Conservation (phyloP, 192 early-diverging fungal genomes). For the Helicostylum pulchrum region DNA sequence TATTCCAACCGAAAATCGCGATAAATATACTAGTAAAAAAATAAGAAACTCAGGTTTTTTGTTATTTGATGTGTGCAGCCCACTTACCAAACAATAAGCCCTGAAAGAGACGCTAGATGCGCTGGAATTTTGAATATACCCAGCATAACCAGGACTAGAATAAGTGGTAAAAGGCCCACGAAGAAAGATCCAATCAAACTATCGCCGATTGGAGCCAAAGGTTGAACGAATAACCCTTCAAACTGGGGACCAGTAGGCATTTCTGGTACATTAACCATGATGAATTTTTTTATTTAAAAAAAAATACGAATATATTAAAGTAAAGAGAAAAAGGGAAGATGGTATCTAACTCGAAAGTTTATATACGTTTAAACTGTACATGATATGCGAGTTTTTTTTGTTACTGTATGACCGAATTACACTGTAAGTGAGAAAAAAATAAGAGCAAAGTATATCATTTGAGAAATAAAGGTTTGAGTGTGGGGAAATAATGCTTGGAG, state of each 20-base stretch:
- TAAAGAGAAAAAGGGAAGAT: too few relatives aligned
- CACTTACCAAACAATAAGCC: constrained; percentile 33
- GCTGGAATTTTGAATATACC: constrained; percentile 33
- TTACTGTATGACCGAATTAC: too few relatives aligned
- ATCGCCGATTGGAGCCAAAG: constrained; percentile 31
- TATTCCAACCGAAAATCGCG: constrained; percentile 39
- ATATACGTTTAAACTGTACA: too few relatives aligned
- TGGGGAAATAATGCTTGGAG: too few relatives aligned
- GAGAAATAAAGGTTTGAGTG: too few relatives aligned
- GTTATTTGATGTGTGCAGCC: background rate
- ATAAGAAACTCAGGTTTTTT: background rate
- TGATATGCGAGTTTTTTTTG: too few relatives aligned
- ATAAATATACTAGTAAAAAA: constrained; percentile 34
- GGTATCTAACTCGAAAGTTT: too few relatives aligned
- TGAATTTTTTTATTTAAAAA: too few relatives aligned
- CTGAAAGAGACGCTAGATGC: constrained; percentile 23
- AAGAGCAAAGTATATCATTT: too few relatives aligned
- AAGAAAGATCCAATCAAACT: constrained; percentile 38
- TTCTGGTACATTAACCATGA: constrained; percentile 22
- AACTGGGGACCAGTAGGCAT: constrained; percentile 1
- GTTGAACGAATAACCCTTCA: constrained; percentile 31
- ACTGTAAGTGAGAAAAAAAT: too few relatives aligned
- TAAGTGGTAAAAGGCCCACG: constrained; percentile 36
- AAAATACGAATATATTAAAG: too few relatives aligned
- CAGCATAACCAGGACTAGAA: constrained; percentile 31